Evolutionary conservation across 345 rosid species (phyloP), one percentile per base, ranked within the genome.

Genomic region (Gynandropsis gynandra): DNA sequence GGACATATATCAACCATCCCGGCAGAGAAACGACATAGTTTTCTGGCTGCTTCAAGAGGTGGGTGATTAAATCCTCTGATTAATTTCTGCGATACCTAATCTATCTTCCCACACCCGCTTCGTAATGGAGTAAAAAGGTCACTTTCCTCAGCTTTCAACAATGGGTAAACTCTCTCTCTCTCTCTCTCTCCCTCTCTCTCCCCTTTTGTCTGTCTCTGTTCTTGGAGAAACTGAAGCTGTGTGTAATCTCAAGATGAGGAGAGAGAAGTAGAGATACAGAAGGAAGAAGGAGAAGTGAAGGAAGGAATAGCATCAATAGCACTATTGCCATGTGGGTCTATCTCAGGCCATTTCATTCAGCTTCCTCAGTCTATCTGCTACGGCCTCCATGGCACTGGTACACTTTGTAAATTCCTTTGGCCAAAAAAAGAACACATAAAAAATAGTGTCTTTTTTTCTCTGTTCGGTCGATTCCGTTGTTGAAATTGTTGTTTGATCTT

Each of bases 281-380:
- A 68, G 44, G 47, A 54, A 46, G 67, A 11, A 59, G 62, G 47
- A 52, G 76, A 67, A 52, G 77, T 78, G 59, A 87, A 71, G 72
- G 89, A 80, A 68, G 95, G 95, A 70, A 78, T 90, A 34, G 89
- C 98, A 31, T 87, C 98, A 7, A 74, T 87, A 67, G 96, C 88
- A 34, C 64, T 92, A 34, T 56, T 87, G 42, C 88, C 96, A 27
- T 53, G 67, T 71, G 96, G 98, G 0, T 80, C 95, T 49, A 77
- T 92, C 58, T 82, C 96, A 4, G 98, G 96, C 42, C 95, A 92
- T 61, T 92, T 92, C 72, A 65, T 87, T 60, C 84, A 82, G 7
- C 82, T 82, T 67, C 96, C 95, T 42, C 61, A n/a, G 33, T 83
- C 89, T 62, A 63, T 78, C 64, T 92, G 98, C 73, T 87, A 82